A percentile compares a stretch with the other conserved stretches of the same genome.
phyloP scores from a whole-genome alignment of 2,329 filamentous ascomycete species.

The Microascus cirrosus region DNA sequence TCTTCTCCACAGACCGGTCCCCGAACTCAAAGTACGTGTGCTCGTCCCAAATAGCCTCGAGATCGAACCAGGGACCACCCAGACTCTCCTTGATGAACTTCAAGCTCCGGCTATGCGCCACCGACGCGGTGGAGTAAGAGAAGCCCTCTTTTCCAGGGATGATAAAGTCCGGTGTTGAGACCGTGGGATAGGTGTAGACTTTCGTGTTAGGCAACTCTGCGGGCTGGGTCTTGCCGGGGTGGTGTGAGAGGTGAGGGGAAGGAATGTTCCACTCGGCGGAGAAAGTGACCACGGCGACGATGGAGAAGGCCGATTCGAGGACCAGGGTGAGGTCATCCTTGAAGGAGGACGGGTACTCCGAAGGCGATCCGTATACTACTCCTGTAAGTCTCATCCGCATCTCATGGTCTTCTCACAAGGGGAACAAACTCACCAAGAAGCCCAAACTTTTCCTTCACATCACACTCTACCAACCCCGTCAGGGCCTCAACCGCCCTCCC shows the following conservation, averaged over 20 bases:
- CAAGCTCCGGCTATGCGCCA: constrained; percentile 57
- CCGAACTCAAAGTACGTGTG: constrained; percentile 63
- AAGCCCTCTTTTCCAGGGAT: constrained; percentile 23
- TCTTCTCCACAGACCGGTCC: constrained; percentile 56
- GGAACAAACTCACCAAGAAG: constrained; percentile 19
- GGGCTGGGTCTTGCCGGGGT: not conserved
- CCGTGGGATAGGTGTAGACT: not conserved
- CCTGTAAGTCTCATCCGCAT: not conserved
- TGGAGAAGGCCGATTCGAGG: not conserved
- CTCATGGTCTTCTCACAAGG: not conserved
- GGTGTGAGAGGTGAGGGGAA: not conserved
- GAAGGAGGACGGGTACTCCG: constrained; percentile 2
- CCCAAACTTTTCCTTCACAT: constrained; percentile 25
- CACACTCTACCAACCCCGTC: constrained; percentile 15
- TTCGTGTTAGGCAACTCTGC: not conserved
- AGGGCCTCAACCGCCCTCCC: constrained; percentile 11
- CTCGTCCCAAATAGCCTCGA: constrained; percentile 71
- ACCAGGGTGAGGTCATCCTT: not conserved
- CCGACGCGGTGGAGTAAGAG: constrained; percentile 38
- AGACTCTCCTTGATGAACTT: constrained; percentile 53
- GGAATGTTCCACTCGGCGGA: constrained; percentile 9
- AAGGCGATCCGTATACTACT: constrained; percentile 1
- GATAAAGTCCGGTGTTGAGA: not conserved
- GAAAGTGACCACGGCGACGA: constrained; percentile 14
- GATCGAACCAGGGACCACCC: constrained; percentile 57